phyloP scores from a whole-genome alignment of 208 protist species.

The Leishmania turanica region DNA sequence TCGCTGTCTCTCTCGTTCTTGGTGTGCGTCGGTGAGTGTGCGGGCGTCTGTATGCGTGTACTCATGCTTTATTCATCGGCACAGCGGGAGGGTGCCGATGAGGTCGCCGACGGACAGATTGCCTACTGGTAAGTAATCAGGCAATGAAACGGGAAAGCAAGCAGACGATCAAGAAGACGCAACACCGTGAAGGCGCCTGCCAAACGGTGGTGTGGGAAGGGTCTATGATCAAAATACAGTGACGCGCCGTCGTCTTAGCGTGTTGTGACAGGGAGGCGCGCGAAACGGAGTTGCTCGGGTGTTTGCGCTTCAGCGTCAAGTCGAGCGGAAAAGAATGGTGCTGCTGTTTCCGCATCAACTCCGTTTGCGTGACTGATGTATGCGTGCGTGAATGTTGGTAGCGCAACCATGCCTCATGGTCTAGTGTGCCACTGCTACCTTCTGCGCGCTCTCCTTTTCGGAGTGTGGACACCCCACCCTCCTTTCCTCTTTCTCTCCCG shows the following conservation, averaged over 20 bases:
- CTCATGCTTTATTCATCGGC: neutral
- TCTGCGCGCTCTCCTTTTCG: neutral
- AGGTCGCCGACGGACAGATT: neutral
- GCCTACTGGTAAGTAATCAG: slow-evolving; percentile 1
- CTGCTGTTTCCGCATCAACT: neutral
- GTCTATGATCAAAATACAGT: neutral
- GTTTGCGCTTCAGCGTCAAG: neutral
- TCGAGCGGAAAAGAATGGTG: neutral
- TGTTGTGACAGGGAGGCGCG: neutral
- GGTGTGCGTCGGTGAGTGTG: neutral
- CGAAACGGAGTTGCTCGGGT: neutral
- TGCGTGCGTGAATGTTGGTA: neutral
- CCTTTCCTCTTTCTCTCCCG: neutral
- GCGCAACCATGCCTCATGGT: neutral
- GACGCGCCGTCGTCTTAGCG: neutral
- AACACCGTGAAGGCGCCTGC: neutral
- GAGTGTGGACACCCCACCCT: neutral
- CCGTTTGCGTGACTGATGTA: neutral
- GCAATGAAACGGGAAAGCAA: neutral
- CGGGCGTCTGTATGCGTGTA: neutral
- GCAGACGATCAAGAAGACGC: neutral
- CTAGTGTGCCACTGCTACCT: neutral
- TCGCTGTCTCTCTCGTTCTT: neutral
- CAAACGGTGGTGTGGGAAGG: neutral
- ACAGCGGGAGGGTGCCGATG: neutral